Conservation (phyloP, 1,139 yeast genomes). For the Maudiozyma humilis region DNA sequence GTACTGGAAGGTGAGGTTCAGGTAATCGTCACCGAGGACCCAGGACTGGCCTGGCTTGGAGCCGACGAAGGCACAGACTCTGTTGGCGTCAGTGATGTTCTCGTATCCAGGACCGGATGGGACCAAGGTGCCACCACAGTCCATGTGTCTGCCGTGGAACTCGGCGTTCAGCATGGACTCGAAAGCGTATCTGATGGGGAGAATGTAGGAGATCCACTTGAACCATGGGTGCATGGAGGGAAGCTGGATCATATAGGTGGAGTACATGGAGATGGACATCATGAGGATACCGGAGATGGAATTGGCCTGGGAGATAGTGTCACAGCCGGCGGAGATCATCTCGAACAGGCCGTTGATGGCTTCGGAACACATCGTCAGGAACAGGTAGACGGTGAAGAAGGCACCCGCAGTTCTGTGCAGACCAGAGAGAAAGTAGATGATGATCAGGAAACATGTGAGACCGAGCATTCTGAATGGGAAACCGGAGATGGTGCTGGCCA, state of each 20-base stretch:
- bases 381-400: slow-evolving; percentile 45
- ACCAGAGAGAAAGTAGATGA: slow-evolving; percentile 45
- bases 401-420: slow-evolving; percentile 46
- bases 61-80: slow-evolving; percentile 46
- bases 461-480: slow-evolving; percentile 44
- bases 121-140: slow-evolving; percentile 39
- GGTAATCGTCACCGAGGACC: slow-evolving; percentile 43
- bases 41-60: slow-evolving; percentile 34
- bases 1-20: slow-evolving; percentile 35
- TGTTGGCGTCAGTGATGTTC: slow-evolving; percentile 34
- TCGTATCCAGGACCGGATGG: slow-evolving; percentile 49
- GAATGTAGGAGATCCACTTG: slow-evolving; percentile 51
- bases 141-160: slow-evolving; percentile 49
- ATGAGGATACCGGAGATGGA: slow-evolving; percentile 44
- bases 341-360: slow-evolving; percentile 41
- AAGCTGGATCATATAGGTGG: slow-evolving; percentile 49
- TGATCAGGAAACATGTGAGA: slow-evolving; percentile 38
- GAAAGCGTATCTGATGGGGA: slow-evolving; percentile 50
- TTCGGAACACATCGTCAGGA: slow-evolving; percentile 36
- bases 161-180: slow-evolving; percentile 49
- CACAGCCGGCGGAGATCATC: slow-evolving; percentile 42
- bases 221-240: slow-evolving; percentile 61
- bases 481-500: slow-evolving; percentile 40
- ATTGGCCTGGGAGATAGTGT: slow-evolving; percentile 43
- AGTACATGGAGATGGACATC: slow-evolving; percentile 43